These are phyloP conservation scores for Syncephalastrum racemosum DNA, from an alignment of 371 early-diverging fungal genomes.

Conservation along the genomic window DNA sequence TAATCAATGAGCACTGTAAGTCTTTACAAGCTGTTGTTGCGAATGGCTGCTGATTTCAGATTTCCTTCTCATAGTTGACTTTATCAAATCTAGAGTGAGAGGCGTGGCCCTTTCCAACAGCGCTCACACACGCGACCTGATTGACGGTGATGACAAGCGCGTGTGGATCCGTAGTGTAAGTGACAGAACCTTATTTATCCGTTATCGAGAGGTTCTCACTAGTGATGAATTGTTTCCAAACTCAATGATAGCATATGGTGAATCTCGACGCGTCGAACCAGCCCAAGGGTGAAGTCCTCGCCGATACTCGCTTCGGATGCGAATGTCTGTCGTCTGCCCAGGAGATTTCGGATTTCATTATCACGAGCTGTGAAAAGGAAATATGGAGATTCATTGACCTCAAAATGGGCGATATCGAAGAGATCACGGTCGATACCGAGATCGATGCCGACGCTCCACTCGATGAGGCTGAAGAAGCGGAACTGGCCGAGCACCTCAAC, in stretches of 20 bases:
- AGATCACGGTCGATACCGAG: constrained; percentile 16
- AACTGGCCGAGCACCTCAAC: constrained; percentile 24
- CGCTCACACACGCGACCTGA: constrained; percentile 29
- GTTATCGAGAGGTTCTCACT: neutral
- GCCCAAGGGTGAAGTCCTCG: constrained; percentile 23
- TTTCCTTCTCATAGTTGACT: constrained; percentile 26
- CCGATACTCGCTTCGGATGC: constrained; percentile 38
- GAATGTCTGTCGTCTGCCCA: constrained; percentile 32
- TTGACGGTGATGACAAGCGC: constrained; percentile 28
- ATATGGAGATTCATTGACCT: constrained; percentile 35
- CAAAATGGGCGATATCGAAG: constrained; percentile 38
- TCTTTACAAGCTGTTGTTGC: neutral
- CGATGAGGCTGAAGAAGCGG: constrained; percentile 26
- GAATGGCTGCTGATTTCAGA: neutral
- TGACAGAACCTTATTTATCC: neutral
- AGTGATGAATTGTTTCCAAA: neutral
- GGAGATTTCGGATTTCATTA: constrained; percentile 40
- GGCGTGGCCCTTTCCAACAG: constrained; percentile 36
- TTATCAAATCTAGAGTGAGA: constrained; percentile 27
- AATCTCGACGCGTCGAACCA: constrained; percentile 33
- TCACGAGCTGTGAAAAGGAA: constrained; percentile 29
- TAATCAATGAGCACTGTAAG: constrained; percentile 39
- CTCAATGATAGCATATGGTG: constrained; percentile 22
- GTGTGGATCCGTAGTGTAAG: constrained; percentile 38
- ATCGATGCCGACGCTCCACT: constrained; percentile 9